Percentiles rank a stretch among this genome's conserved stretches.
Evolutionary conservation across 192 early-diverging fungal species (phyloP).

Genomic region (Coemansia sp.): DNA sequence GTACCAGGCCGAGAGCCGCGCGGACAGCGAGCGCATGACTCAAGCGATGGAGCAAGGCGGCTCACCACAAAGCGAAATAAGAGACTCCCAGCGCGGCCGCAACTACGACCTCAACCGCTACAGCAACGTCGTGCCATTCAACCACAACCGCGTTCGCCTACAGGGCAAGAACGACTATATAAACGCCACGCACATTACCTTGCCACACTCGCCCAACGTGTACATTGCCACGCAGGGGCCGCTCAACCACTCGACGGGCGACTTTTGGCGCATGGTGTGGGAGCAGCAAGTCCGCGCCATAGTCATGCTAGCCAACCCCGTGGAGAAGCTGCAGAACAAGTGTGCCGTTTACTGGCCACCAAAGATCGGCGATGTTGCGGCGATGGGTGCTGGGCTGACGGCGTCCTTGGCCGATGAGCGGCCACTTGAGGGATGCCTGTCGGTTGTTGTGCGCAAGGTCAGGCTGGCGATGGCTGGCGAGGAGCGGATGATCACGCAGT

Average conservation of each 20-base stretch:
- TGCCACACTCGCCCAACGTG: slow-evolving; percentile 28
- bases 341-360: slow-evolving; percentile 86
- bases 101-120: slow-evolving; percentile 75
- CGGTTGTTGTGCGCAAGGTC: slow-evolving; percentile 48
- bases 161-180: slow-evolving; percentile 68
- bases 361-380: not conserved
- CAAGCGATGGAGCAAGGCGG: slow-evolving; percentile 24
- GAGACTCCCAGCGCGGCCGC: slow-evolving; percentile 32
- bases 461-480: slow-evolving; percentile 24
- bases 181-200: slow-evolving; percentile 73
- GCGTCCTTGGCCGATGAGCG: slow-evolving; percentile 43
- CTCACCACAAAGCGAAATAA: not conserved
- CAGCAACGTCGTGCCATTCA: slow-evolving; percentile 87
- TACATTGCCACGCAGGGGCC: slow-evolving; percentile 94
- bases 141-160: slow-evolving; percentile 66
- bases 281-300: slow-evolving; percentile 73
- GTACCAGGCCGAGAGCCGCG: slow-evolving; percentile 16
- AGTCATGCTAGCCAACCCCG: slow-evolving; percentile 84
- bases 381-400: slow-evolving; percentile 5
- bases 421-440: slow-evolving; percentile 51
- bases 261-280: slow-evolving; percentile 91
- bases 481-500: slow-evolving; percentile 59
- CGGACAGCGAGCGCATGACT: slow-evolving; percentile 26
- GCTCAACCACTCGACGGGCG: slow-evolving; percentile 65
- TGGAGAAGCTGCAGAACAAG: slow-evolving; percentile 70